Evolutionary conservation across 1,284 basidiomycete genomes (phyloP), one percentile per base, ranked within the genome.

Genomic region (Papiliotrema fonsecae): DNA sequence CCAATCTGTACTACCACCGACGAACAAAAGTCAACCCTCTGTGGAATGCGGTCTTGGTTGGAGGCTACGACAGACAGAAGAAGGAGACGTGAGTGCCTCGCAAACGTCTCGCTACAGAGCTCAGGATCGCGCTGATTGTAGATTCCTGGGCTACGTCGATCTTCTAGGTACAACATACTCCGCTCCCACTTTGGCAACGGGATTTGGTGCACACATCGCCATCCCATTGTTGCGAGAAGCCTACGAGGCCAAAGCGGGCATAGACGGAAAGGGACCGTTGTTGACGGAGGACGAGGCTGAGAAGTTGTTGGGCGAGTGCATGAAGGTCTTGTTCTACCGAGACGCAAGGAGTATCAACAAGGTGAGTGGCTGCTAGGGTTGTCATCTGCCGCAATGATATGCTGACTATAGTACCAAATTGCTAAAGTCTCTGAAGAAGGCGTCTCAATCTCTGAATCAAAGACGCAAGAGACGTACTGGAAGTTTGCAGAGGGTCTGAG

Each of bases 271-370:
- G 21, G 87, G 92, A 62, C 79, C 86, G 39, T 74, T 76, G 4
- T 75, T 97, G 49, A 85, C 84, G 0, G 86, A 88, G 62, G 85
- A 84, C 27, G 82, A 92, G 55, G 96, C 91, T 13, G 79, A 81
- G 46, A 77, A 80, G 60, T 85, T 97, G 55, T 68, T 99, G 42
- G 82, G 88, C 64, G 83, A 88, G 47, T 86, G 87, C 70, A 88
- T 99, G 85, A 86, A 86, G 63, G 93, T 98, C 11, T 78, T 99
- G 46, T 98, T 87, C 77, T 99, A 99, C 76, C 83, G 94, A 41
- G 96, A 99, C 67, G 94, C 94, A 2, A 82, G 96, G 64, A 91
- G 87, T 77, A 77, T 96, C 72, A 90, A 98, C 80, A 93, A 97
- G 82, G 92, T 90, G 56, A 35, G 79, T 70, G 24, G 32, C 4